phyloP scores from a whole-genome alignment of 805 yeast species.

The Starmerella apicola region DNA sequence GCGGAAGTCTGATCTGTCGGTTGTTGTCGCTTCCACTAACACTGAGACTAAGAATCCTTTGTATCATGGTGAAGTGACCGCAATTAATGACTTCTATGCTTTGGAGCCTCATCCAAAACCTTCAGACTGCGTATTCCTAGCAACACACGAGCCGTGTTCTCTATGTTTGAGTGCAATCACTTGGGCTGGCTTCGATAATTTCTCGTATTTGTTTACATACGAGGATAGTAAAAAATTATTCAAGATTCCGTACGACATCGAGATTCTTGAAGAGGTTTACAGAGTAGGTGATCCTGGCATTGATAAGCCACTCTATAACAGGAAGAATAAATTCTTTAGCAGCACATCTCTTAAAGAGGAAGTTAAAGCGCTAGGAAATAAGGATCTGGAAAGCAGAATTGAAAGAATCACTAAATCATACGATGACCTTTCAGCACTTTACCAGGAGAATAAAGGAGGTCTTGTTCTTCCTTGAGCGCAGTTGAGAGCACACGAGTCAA shows the following conservation, averaged over 20 bases:
- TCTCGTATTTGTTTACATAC: constrained; percentile 18
- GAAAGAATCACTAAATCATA: constrained; percentile 7
- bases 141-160: constrained; percentile 23
- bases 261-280: constrained; percentile 16
- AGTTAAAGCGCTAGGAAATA: constrained; percentile 5
- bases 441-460: constrained; percentile 14
- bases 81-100: constrained; percentile 16
- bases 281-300: constrained; percentile 14
- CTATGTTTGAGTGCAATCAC: constrained; percentile 20
- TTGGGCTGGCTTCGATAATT: constrained; percentile 22
- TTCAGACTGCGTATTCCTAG: constrained; percentile 18
- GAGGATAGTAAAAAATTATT: constrained; percentile 17
- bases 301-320: constrained; percentile 14
- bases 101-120: constrained; percentile 11
- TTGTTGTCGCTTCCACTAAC: constrained; percentile 18
- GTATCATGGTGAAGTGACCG: constrained; percentile 19
- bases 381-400: constrained; percentile 8
- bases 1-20: constrained; percentile 14
- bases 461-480: constrained; percentile 2
- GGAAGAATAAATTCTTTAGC: constrained; percentile 14
- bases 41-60: constrained; percentile 15
- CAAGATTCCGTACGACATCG: constrained; percentile 17
- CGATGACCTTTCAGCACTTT: constrained; percentile 13
- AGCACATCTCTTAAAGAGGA: constrained; percentile 10
- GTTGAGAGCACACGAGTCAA: no score